Percentiles rank a stretch among this genome's conserved stretches.
These are phyloP conservation scores for Lentinula lateritia DNA, from an alignment of 768 basidiomycete genomes.

Conservation along the genomic window DNA sequence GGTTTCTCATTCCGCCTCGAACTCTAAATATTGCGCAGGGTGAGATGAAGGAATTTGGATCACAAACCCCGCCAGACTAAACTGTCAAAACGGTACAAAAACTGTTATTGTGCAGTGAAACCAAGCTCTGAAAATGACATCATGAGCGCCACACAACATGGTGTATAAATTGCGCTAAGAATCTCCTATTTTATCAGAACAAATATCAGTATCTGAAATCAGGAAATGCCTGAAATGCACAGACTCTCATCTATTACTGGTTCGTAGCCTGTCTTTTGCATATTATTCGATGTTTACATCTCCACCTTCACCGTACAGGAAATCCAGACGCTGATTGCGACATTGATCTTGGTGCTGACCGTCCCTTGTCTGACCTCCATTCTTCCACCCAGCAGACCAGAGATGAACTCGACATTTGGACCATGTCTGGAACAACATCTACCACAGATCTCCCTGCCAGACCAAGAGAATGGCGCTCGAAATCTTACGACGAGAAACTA, in stretches of 20 bases:
- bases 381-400: background rate
- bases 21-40: too few relatives aligned
- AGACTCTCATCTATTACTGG: background rate
- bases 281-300: background rate
- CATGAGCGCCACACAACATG: background rate
- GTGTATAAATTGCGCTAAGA: background rate
- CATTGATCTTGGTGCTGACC: constrained; percentile 1
- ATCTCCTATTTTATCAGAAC: background rate
- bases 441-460: background rate
- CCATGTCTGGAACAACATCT: background rate
- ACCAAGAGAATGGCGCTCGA: constrained; percentile 1
- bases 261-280: background rate
- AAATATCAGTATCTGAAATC: background rate
- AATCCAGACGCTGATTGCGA: background rate
- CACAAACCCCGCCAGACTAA: too few relatives aligned
- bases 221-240: background rate
- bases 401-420: background rate
- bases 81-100: too few relatives aligned
- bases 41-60: too few relatives aligned
- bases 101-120: too few relatives aligned
- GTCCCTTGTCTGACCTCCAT: background rate
- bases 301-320: background rate
- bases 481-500: background rate
- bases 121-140: background rate
- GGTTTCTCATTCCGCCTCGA: too few relatives aligned